phyloP scores from a whole-genome alignment of 2,329 filamentous ascomycete genomes.

The Penicillium verrucosum region DNA sequence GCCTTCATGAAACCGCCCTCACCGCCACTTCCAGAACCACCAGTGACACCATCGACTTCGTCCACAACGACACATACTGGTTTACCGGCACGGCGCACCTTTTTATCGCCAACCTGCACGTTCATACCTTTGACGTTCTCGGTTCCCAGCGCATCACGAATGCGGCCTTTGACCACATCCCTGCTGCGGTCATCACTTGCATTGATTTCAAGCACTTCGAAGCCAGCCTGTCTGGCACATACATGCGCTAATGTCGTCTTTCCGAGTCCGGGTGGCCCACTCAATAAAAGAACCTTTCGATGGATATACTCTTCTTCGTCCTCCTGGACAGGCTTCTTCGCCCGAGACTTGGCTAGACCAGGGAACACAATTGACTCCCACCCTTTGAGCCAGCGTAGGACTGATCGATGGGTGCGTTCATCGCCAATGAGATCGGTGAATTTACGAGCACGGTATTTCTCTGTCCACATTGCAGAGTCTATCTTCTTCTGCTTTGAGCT shows the following conservation, averaged over 20 bases:
- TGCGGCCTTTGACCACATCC: constrained; percentile 85
- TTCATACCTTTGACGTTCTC: constrained; percentile 78
- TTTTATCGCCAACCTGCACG: constrained; percentile 45
- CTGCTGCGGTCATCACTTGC: constrained; percentile 91
- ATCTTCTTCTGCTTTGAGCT: constrained; percentile 30
- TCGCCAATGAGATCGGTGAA: constrained; percentile 95
- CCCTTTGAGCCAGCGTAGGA: constrained; percentile 87
- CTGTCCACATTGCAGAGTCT: constrained; percentile 71
- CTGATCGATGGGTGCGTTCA: constrained; percentile 84
- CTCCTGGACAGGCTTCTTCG: constrained; percentile 44
- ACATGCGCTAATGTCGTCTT: constrained; percentile 97
- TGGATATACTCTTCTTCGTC: constrained; percentile 70
- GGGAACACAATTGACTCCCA: constrained; percentile 96
- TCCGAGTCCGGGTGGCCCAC: constrained; percentile 86
- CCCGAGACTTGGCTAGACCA: constrained; percentile 61
- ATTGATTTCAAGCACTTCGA: constrained; percentile 96
- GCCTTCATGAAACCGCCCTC: constrained; percentile 96
- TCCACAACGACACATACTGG: constrained; percentile 94
- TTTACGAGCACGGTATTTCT: constrained; percentile 89
- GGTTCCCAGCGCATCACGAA: constrained; percentile 86
- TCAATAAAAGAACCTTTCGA: constrained; percentile 83
- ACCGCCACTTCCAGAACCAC: constrained; percentile 70
- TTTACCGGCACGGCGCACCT: constrained; percentile 68
- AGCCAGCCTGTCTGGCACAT: constrained; percentile 90
- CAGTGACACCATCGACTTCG: constrained; percentile 91